These are phyloP conservation scores for Anthostomella pinea DNA, from an alignment of 2,329 filamentous ascomycete genomes.

Conservation along the genomic window DNA sequence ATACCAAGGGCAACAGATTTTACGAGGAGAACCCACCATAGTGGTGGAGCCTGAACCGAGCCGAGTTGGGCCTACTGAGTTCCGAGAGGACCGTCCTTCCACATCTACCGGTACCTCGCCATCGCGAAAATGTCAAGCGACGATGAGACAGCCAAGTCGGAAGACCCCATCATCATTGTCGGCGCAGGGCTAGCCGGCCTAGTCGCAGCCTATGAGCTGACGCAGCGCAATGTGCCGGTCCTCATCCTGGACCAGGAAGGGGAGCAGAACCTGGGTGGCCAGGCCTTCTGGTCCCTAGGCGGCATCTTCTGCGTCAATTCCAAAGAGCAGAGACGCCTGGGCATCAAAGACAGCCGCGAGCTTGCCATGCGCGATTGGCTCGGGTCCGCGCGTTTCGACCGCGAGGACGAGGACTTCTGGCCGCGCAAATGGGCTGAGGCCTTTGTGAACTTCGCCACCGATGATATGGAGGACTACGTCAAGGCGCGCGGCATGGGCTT, in stretches of 20 bases:
- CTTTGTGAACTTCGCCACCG: conserved; percentile 59
- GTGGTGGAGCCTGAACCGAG: too few relatives aligned
- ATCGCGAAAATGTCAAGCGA: conserved; percentile 9
- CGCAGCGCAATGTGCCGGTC: conserved; percentile 46
- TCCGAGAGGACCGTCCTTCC: too few relatives aligned
- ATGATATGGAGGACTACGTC: conserved; percentile 57
- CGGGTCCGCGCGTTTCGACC: conserved; percentile 56
- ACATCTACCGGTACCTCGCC: too few relatives aligned
- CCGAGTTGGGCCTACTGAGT: too few relatives aligned
- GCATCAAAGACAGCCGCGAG: conserved; percentile 55
- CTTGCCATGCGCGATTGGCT: conserved; percentile 60
- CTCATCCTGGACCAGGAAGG: conserved; percentile 59
- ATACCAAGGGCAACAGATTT: too few relatives aligned
- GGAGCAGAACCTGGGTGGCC: conserved; percentile 54
- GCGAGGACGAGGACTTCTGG: conserved; percentile 54
- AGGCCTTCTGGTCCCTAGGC: conserved; percentile 63
- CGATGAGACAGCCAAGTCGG: neutral
- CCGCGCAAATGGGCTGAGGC: conserved; percentile 61
- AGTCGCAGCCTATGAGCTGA: conserved; percentile 56
- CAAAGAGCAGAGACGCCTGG: conserved; percentile 52
- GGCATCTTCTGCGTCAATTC: conserved; percentile 60
- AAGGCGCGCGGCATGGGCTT: conserved; percentile 52
- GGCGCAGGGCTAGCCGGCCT: conserved; percentile 58
- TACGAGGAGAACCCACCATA: too few relatives aligned
- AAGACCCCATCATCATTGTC: conserved; percentile 50